Evolutionary conservation across 495 filamentous ascomycete species (phyloP).

Genomic region (Aspergillus nanangensis): DNA sequence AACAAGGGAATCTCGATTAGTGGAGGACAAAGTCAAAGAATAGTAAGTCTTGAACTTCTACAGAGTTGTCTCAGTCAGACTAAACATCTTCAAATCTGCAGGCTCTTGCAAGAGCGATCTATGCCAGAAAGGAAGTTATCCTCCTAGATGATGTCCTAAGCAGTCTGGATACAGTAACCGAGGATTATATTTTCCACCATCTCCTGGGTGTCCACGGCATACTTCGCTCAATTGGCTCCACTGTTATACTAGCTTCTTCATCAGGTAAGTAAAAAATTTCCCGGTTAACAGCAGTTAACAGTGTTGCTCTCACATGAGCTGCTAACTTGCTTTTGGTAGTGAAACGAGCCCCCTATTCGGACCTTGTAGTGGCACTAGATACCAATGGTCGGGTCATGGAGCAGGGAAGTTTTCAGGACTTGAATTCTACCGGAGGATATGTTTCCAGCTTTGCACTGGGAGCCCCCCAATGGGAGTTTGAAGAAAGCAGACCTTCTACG

Average conservation of each 20-base stretch:
- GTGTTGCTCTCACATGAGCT: neutral
- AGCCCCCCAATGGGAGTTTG: constrained; percentile 26
- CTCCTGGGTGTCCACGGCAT: constrained; percentile 53
- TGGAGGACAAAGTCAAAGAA: constrained; percentile 64
- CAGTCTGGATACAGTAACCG: constrained; percentile 56
- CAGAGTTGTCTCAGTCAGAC: neutral
- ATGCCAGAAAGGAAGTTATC: constrained; percentile 48
- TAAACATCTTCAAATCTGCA: constrained; percentile 1
- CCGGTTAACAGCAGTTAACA: no score
- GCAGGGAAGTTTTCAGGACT: constrained; percentile 46
- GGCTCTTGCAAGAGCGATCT: constrained; percentile 54
- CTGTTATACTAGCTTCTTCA: constrained; percentile 49
- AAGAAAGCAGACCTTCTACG: constrained; percentile 13
- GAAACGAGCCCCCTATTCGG: constrained; percentile 44
- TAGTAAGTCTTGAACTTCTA: constrained; percentile 28
- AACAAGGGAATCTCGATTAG: constrained; percentile 61
- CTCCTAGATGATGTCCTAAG: constrained; percentile 59
- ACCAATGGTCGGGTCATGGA: constrained; percentile 40
- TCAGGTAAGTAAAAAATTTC: constrained; percentile 37
- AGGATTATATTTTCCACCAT: constrained; percentile 53
- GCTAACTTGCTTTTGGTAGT: constrained; percentile 15
- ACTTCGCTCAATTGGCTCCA: constrained; percentile 41
- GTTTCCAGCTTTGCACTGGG: constrained; percentile 43
- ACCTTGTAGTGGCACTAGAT: constrained; percentile 49
- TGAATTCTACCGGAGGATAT: constrained; percentile 44